Conservation (phyloP, 768 basidiomycete genomes). For the Artomyces pyxidatus region DNA sequence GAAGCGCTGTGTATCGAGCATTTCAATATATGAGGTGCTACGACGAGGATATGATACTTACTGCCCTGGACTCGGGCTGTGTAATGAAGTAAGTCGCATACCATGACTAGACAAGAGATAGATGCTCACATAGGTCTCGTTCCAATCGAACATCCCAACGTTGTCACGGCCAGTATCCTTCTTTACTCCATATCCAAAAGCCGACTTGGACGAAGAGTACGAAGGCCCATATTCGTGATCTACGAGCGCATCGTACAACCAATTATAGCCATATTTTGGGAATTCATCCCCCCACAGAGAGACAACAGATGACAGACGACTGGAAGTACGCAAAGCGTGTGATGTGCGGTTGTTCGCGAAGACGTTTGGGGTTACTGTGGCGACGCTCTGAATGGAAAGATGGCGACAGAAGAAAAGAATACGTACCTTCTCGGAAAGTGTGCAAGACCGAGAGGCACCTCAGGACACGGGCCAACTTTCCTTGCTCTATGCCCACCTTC, state of each 20-base stretch:
- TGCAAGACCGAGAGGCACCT: conserved; percentile 33
- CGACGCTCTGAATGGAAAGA: not conserved
- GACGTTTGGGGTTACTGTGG: conserved; percentile 26
- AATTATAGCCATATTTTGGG: conserved; percentile 15
- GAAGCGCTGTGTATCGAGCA: not conserved
- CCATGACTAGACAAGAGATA: not conserved
- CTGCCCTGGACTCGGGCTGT: not conserved
- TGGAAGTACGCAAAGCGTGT: conserved; percentile 24
- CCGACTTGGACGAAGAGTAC: conserved; percentile 7
- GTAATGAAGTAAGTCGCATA: not conserved
- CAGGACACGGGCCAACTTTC: conserved; percentile 32
- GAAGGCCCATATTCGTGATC: conserved; percentile 24
- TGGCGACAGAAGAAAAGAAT: not conserved
- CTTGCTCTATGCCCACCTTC: conserved; percentile 25
- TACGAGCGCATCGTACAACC: conserved; percentile 27
- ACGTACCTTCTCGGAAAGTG: conserved; percentile 31
- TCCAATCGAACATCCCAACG: conserved; percentile 3
- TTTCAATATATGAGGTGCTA: not conserved
- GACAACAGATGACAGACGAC: conserved; percentile 22
- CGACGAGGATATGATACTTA: not conserved
- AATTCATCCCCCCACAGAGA: conserved; percentile 16
- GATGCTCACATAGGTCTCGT: conserved; percentile 1
- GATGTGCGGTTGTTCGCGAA: conserved; percentile 36
- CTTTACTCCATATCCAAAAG: conserved; percentile 7
- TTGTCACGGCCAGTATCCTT: not conserved